phyloP scores from a whole-genome alignment of 73 alveolate species.

The Paramecium caudatum region DNA sequence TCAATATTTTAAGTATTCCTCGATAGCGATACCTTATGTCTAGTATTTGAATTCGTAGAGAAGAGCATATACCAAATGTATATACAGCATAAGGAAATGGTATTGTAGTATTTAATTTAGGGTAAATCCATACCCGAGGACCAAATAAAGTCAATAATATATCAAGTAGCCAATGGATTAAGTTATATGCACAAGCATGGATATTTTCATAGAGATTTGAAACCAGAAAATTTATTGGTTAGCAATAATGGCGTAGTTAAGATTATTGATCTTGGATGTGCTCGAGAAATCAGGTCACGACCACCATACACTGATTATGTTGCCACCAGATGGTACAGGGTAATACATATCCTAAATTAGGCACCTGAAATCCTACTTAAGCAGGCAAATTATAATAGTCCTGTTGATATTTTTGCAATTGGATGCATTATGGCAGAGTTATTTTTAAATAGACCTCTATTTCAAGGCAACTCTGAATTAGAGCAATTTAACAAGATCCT shows the following conservation, averaged over 20 bases:
- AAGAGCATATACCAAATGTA: slow-evolving; percentile 91
- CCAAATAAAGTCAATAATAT: slow-evolving; percentile 86
- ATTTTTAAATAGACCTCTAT: slow-evolving; percentile 94
- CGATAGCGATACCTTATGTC: slow-evolving; percentile 91
- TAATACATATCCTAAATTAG: background rate
- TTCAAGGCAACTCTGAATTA: slow-evolving; percentile 98
- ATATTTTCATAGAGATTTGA: slow-evolving; percentile 99
- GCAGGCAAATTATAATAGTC: slow-evolving; percentile 93
- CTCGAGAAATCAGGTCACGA: slow-evolving; percentile 94
- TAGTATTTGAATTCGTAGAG: slow-evolving; percentile 96
- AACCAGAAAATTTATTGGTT: slow-evolving; percentile 96
- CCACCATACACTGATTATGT: slow-evolving; percentile 99
- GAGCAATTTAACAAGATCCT: slow-evolving; percentile 94
- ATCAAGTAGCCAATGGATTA: slow-evolving; percentile 95
- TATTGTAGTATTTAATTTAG: slow-evolving; percentile 61
- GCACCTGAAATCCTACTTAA: slow-evolving; percentile 98
- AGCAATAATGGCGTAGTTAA: slow-evolving; percentile 87
- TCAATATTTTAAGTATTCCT: slow-evolving; percentile 19
- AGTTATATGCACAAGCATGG: slow-evolving; percentile 99
- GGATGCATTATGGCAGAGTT: slow-evolving; percentile 99
- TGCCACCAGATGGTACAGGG: slow-evolving; percentile 91
- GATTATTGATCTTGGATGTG: slow-evolving; percentile 99
- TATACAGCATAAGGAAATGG: slow-evolving; percentile 66
- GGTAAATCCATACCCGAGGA: slow-evolving; percentile 87
- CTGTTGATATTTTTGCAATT: slow-evolving; percentile 97